A percentile compares a stretch with the other conserved stretches of the same genome.
Conservation (phyloP, 164 flowering plant species). For the Hamamelis virginiana region DNA sequence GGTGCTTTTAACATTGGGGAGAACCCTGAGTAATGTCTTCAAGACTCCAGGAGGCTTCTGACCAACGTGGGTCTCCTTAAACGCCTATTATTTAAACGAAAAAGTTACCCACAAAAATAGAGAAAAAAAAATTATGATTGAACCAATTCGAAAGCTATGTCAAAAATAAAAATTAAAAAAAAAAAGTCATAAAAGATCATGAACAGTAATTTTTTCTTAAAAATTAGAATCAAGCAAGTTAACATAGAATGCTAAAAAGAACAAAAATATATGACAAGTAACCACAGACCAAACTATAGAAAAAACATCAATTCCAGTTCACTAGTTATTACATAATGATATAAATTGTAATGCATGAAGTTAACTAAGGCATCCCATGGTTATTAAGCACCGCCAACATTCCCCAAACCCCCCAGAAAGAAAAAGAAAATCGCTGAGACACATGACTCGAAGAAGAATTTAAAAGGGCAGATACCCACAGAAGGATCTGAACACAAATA, state of each 20-base stretch:
- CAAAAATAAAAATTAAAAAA: no score
- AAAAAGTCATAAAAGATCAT: neutral
- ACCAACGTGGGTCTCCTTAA: conserved; percentile 56
- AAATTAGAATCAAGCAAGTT: no score
- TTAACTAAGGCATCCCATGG: no score
- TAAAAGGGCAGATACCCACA: no score
- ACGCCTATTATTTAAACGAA: conserved; percentile 50
- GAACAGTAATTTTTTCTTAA: neutral
- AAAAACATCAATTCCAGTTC: neutral
- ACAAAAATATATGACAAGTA: neutral
- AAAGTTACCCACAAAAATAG: neutral
- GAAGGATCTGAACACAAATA: no score
- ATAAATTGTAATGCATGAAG: no score
- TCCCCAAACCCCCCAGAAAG: no score
- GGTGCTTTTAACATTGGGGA: conserved; percentile 53
- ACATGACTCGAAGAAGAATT: no score
- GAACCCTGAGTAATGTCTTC: conserved; percentile 69
- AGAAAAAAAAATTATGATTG: neutral
- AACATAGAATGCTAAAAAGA: neutral
- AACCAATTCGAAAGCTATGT: no score
- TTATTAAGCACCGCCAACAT: no score
- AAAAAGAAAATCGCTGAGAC: no score
- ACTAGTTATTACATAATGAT: no score
- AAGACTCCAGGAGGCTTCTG: conserved; percentile 84
- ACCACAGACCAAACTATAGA: neutral